Percentiles rank a stretch among this genome's conserved stretches.
These are phyloP conservation scores for Cercospora sesami DNA, from an alignment of 2,329 filamentous ascomycete species.

Conservation along the genomic window DNA sequence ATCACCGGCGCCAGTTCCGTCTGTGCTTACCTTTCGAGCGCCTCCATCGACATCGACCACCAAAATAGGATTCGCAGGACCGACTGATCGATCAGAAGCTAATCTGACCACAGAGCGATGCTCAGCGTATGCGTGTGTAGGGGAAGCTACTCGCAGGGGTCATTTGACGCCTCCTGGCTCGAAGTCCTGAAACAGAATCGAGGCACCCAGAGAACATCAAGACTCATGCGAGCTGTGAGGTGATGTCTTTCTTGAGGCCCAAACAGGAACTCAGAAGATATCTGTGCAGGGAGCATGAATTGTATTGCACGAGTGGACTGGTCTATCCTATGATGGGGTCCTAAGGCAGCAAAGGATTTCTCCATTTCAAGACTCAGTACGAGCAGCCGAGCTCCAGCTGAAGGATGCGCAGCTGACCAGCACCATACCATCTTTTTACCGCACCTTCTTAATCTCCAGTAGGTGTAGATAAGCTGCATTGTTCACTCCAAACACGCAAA, in stretches of 20 bases:
- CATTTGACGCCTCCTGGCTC: not conserved
- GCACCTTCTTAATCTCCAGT: not conserved
- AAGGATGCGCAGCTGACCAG: not conserved
- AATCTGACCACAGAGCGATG: not conserved
- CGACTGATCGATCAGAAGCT: not conserved
- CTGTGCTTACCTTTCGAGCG: not conserved
- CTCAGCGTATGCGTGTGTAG: not conserved
- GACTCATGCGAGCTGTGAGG: not conserved
- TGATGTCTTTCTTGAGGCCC: not conserved
- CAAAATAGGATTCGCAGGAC: not conserved
- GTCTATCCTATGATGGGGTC: not conserved
- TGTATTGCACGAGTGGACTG: not conserved
- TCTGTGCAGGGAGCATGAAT: not conserved
- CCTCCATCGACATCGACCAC: not conserved
- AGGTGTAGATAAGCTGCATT: not conserved
- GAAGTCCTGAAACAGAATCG: not conserved
- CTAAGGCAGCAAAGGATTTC: not conserved
- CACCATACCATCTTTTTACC: not conserved
- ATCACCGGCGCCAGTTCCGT: constrained; percentile 1
- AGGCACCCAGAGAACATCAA: not conserved
- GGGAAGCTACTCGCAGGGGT: not conserved
- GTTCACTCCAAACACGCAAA: not conserved
- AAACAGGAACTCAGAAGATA: not conserved
- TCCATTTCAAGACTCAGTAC: not conserved
- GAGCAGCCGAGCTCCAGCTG: not conserved